Evolutionary conservation across 805 yeast genomes (phyloP).

Genomic region (Saccharomyces mikatae): DNA sequence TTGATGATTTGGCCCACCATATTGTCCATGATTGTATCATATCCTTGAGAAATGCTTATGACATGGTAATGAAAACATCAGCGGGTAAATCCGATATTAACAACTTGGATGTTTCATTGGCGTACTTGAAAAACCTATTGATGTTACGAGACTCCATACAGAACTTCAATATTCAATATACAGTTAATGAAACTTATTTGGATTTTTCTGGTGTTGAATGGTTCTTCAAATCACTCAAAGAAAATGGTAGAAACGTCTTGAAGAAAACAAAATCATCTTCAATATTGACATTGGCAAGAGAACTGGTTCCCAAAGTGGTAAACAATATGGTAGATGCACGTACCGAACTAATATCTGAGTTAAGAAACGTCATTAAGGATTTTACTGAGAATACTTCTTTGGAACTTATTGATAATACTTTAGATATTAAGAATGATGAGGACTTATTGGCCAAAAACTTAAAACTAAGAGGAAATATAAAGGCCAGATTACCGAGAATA

Average conservation of each 20-base stretch:
- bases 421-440: conserved; percentile 20
- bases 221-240: conserved; percentile 37
- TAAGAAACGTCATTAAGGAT: conserved; percentile 61
- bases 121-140: conserved; percentile 63
- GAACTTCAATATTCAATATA: conserved; percentile 72
- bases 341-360: conserved; percentile 61
- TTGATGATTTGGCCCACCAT: conserved; percentile 83
- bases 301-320: conserved; percentile 70
- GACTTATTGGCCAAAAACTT: conserved; percentile 25
- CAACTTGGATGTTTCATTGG: conserved; percentile 49
- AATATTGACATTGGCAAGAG: conserved; percentile 47
- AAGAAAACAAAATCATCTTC: conserved; percentile 11
- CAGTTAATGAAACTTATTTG: conserved; percentile 60
- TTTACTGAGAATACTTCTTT: conserved; percentile 53
- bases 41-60: conserved; percentile 50
- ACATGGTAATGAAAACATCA: conserved; percentile 34
- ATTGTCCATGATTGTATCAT: conserved; percentile 70
- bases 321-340: conserved; percentile 76
- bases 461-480: conserved; percentile 42
- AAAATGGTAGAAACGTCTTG: conserved; percentile 4
- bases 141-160: conserved; percentile 61
- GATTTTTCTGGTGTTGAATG: conserved; percentile 73
- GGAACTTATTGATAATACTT: conserved; percentile 42
- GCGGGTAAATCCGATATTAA: conserved; percentile 33
- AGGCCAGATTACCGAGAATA: conserved; percentile 48